Conservation (phyloP, 305 asterid species). For the Andrographis paniculata region DNA sequence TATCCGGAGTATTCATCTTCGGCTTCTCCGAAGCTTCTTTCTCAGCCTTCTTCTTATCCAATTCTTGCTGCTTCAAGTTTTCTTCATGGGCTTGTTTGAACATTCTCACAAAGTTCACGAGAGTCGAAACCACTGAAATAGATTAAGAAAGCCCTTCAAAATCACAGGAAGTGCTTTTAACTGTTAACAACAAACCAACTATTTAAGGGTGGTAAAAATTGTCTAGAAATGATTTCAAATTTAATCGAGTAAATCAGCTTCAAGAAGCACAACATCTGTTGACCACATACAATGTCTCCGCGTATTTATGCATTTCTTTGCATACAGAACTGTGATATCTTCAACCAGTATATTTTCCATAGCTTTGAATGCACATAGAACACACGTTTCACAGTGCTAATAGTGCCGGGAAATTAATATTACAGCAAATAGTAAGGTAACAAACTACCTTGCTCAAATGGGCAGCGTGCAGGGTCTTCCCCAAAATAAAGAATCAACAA, state of each 20-base stretch:
- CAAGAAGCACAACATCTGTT: no score
- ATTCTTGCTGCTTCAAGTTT: conserved; percentile 78
- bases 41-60: conserved; percentile 84
- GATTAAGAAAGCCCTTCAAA: no score
- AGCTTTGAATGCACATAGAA: neutral
- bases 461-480: conserved; percentile 91
- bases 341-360: no score
- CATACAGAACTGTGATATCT: no score
- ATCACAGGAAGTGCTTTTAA: no score
- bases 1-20: conserved; percentile 37
- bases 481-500: conserved; percentile 84
- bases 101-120: conserved; percentile 71
- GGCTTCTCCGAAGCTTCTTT: conserved; percentile 65
- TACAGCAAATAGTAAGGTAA: conserved; percentile 2
- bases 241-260: neutral
- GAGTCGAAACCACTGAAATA: conserved; percentile 61
- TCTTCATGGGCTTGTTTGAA: conserved; percentile 78
- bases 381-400: neutral
- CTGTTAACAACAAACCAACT: no score
- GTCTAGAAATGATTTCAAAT: no score
- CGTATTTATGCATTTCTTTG: no score
- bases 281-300: no score
- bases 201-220: no score
- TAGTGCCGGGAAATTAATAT: neutral
- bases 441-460: conserved; percentile 84